These are phyloP conservation scores for Saccharomycopsis hybrid DNA, from an alignment of 1,139 yeast species.

Conservation along the genomic window DNA sequence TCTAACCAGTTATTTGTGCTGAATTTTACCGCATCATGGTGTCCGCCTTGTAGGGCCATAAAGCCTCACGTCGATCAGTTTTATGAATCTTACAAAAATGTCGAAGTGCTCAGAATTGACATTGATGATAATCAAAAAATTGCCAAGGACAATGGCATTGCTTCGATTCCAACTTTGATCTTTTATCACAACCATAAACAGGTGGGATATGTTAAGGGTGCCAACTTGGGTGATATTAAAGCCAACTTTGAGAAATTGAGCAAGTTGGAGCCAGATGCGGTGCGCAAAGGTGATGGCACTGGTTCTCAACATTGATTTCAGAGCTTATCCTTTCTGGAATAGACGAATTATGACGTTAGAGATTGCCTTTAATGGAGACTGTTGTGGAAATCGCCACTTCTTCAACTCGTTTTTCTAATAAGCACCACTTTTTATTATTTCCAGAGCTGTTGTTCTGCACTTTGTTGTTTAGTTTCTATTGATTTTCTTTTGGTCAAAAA, in stretches of 20 bases:
- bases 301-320: too few relatives aligned
- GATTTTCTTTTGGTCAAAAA: too few relatives aligned
- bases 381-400: too few relatives aligned
- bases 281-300: constrained; percentile 20
- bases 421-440: too few relatives aligned
- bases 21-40: constrained; percentile 54
- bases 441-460: too few relatives aligned
- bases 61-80: constrained; percentile 42
- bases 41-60: constrained; percentile 52
- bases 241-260: constrained; percentile 29
- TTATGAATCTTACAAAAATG: constrained; percentile 31
- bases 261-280: constrained; percentile 28
- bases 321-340: too few relatives aligned
- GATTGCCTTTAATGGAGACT: too few relatives aligned
- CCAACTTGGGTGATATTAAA: constrained; percentile 31
- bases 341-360: too few relatives aligned
- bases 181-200: constrained; percentile 35
- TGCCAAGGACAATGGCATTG: constrained; percentile 33
- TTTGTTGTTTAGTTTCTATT: too few relatives aligned
- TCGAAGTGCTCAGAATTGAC: constrained; percentile 45
- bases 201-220: constrained; percentile 38
- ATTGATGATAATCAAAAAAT: constrained; percentile 37
- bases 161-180: constrained; percentile 45
- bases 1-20: constrained; percentile 37
- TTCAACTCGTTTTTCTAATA: too few relatives aligned